Evolutionary conservation across 2,329 filamentous ascomycete species (phyloP), one percentile per base, ranked within the genome.

Genomic region (Colletotrichum somersetense): DNA sequence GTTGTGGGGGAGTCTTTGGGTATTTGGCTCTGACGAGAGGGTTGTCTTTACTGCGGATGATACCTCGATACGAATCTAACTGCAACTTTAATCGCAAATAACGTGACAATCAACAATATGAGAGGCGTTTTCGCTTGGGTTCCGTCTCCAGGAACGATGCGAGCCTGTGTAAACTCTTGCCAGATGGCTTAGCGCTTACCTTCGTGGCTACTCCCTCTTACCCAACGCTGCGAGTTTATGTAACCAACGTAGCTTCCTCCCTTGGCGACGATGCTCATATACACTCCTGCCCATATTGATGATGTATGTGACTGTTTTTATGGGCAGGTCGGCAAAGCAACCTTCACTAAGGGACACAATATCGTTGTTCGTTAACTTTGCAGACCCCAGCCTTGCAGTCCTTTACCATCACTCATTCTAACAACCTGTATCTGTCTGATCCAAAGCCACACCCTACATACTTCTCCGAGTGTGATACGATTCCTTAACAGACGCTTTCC

Each of bases 1-100:
- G 59, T 23, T 26, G 58, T n/a, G 35, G 70, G 69, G 70, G 70
- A 61, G 66, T 69, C 46, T 64, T 57, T 65, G 66, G 66, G 35
- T 59, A n/a, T 50, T 69, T 61, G 61, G 53, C 30, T 64, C 61
- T 33, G 59, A 48, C 52, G 42, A 48, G 70, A 72, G 66, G 46
- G 30, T 55, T 65, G 48, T 64, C 66, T 70, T 67, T 38, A 65
- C 53, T 50, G 50, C 62, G 62, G 62, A 58, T 71, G 71, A 73
- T 73, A 73, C 67, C 71, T 73, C 62, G 62, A 33, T 20, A 50
- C 62, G 62, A 66, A 58, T 55, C 8, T 53, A 33, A 35, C 56
- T 71, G 62, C 55, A 62, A 42, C 14, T 65, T n/a, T 69, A 64
- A 63, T 52, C 16, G 52, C 46, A 30, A 58, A 42, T 57, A 71